Evolutionary conservation across 2,329 filamentous ascomycete genomes (phyloP).

Genomic region (Apiospora arundinis): DNA sequence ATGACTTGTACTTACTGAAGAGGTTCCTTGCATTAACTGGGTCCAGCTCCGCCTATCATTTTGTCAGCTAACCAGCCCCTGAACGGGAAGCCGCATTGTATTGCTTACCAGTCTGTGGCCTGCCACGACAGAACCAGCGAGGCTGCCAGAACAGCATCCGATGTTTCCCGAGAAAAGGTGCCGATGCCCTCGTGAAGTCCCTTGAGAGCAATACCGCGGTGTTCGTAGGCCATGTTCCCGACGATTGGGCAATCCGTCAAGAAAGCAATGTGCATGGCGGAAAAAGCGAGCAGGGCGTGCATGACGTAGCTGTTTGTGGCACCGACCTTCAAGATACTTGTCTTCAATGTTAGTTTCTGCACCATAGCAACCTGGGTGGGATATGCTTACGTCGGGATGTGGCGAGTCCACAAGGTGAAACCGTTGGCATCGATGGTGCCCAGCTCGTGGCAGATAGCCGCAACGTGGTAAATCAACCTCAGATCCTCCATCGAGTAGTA

Average conservation of each 20-base stretch:
- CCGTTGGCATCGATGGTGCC: slow-evolving; percentile 77
- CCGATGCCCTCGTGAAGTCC: slow-evolving; percentile 88
- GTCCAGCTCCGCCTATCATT: slow-evolving; percentile 83
- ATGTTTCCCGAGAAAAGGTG: slow-evolving; percentile 82
- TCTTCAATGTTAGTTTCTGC: slow-evolving; percentile 4
- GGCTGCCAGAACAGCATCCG: slow-evolving; percentile 89
- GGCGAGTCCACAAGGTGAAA: slow-evolving; percentile 90
- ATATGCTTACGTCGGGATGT: slow-evolving; percentile 83
- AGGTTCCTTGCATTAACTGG: slow-evolving; percentile 89
- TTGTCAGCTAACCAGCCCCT: slow-evolving; percentile 24
- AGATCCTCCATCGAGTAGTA: slow-evolving; percentile 79
- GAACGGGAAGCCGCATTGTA: slow-evolving; percentile 41
- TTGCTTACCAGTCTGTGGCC: slow-evolving; percentile 87
- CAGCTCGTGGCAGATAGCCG: slow-evolving; percentile 84
- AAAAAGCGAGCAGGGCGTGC: slow-evolving; percentile 90
- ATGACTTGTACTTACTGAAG: slow-evolving; percentile 67
- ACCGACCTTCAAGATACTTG: slow-evolving; percentile 81
- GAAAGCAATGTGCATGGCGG: slow-evolving; percentile 93
- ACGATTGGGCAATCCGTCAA: slow-evolving; percentile 85
- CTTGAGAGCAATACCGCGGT: slow-evolving; percentile 83
- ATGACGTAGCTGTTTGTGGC: slow-evolving; percentile 87
- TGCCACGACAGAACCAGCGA: slow-evolving; percentile 96
- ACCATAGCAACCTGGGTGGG: too few species aligned
- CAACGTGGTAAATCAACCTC: slow-evolving; percentile 88
- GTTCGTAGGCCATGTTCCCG: slow-evolving; percentile 86